Evolutionary conservation across 1,284 basidiomycete genomes (phyloP), one percentile per base, ranked within the genome.

Genomic region (Thecaphora thlaspeos): DNA sequence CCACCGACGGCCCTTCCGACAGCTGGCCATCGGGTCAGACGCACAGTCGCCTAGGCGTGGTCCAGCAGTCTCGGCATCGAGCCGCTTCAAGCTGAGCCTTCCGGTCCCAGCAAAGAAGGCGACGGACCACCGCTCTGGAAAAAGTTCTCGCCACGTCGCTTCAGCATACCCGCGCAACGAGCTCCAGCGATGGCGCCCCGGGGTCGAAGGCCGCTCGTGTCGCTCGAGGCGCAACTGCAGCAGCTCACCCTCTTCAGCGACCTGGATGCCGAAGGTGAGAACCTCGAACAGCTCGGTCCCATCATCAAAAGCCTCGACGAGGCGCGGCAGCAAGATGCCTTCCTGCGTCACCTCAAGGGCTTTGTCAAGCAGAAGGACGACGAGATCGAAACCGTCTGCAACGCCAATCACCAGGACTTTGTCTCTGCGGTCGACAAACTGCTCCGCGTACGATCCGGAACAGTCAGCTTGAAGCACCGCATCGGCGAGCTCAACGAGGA

Each of bases 361-460:
- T 89, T 97, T 70, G 89, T 97, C 45, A 86, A 89, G 71, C 86
- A 91, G 63, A 96, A 97, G 80, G 95, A 99, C 77, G 83, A 84
- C 52, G 93, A 98, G 80, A 98, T 99, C 74, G 91, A 97, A 81
- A 86, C 85, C 55, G 92, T 97, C 79, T 98, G 95, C 80, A 86
- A 88, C 54, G 88, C 89, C 68, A 97, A 97, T 79, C 96, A 98
- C 77, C 90, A 94, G 81, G 95, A 98, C 78, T 98, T 99, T 76
- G 91, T 96, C 22, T 87, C 88, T 21, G 95, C 93, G 9, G 92
- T 97, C 10, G 91, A 92, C 30, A 96, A 92, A 4, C 82, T 99
- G 49, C 88, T 97, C 78, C 90, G 88, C 43, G 92, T 98, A 75
- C 88, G 96, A 71, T 91, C 83, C 46, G 83, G 83, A 0, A 84